Conservation (phyloP, 1,139 yeast species). For the Suhomyces taliae region DNA sequence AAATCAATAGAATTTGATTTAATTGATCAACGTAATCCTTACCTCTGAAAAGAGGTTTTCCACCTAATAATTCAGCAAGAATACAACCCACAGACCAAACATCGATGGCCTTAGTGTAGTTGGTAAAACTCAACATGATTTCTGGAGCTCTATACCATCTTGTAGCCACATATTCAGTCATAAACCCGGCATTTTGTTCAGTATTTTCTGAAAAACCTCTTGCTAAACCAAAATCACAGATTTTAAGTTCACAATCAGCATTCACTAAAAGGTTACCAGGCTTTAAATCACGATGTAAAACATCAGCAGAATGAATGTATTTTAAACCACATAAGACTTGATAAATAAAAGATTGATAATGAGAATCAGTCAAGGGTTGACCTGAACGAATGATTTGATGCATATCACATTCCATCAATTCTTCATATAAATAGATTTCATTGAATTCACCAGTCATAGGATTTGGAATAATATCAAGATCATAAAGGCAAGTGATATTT, state of each 20-base stretch:
- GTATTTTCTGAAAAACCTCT: conserved; percentile 89
- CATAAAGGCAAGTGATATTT: conserved; percentile 90
- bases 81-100: conserved; percentile 98
- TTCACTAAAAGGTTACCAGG: conserved; percentile 92
- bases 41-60: conserved; percentile 90
- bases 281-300: conserved; percentile 88
- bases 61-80: conserved; percentile 88
- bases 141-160: conserved; percentile 99
- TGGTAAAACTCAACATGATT: conserved; percentile 89
- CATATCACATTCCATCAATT: conserved; percentile 97
- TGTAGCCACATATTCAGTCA: conserved; percentile 97
- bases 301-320: conserved; percentile 94
- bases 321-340: conserved; percentile 92
- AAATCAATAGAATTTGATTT: conserved; percentile 77
- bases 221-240: conserved; percentile 96
- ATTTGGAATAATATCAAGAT: conserved; percentile 86
- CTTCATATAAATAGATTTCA: conserved; percentile 90
- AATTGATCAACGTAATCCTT: conserved; percentile 95
- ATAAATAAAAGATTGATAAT: conserved; percentile 88
- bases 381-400: conserved; percentile 94
- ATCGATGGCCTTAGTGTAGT: conserved; percentile 93
- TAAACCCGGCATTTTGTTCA: conserved; percentile 82
- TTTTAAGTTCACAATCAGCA: conserved; percentile 94
- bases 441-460: conserved; percentile 69
- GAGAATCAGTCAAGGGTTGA: conserved; percentile 92